Base-by-base conservation (phyloP, 2,329 filamentous ascomycete species). In the Tolypocladium cylindrosporum region DNA sequence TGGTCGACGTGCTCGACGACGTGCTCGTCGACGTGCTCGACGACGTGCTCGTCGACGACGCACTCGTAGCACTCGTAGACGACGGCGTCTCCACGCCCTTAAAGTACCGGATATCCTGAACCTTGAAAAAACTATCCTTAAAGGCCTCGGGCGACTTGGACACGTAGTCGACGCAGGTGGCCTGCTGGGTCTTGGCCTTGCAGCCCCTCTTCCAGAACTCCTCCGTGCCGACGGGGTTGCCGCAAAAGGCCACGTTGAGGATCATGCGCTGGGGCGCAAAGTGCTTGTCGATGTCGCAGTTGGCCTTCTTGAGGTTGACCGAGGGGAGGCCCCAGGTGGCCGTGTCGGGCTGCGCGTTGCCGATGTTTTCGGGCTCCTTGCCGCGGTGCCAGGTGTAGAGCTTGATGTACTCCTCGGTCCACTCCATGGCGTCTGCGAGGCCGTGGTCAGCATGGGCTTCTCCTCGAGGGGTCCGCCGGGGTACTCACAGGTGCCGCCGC, bases 91-190 rank as follows among this genome's bases (percentile, higher is more conserved):
- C 43, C 13, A 31, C 41, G 3, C n/a, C 19, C 24, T 55, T 34
- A 27, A 42, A 57, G 36, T 55, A 55, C 2, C 58, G 57, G 24
- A 60, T 55, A 34, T 60, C 57, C 27, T 21, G 27, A 14, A 58
- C 8, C 40, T 59, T 27, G 21, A 31, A 21, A 21, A 59, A 65
- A 13, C 48, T 19, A 1, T 51, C 53, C 13, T 50, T 50, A 19
- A 58, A 58, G n/a, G 13, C 56, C 0, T 21, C 14, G 9, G 58
- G 56, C 34, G 53, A 10, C 21, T 42, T 37, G 24, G 53, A 24
- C 7, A 60, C 56, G 40, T 56, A 60, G 13, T 27, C 53, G 4
- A 16, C 19, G 41, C 58, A 60, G 8, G 37, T 51, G 14, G 1
- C 2, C 43, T 16, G 16, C 19, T n/a, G 3, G 14, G 43, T 31